Evolutionary conservation across 2,329 filamentous ascomycete genomes (phyloP), one percentile per base, ranked within the genome.

Genomic region (Cladosporium colombiae): DNA sequence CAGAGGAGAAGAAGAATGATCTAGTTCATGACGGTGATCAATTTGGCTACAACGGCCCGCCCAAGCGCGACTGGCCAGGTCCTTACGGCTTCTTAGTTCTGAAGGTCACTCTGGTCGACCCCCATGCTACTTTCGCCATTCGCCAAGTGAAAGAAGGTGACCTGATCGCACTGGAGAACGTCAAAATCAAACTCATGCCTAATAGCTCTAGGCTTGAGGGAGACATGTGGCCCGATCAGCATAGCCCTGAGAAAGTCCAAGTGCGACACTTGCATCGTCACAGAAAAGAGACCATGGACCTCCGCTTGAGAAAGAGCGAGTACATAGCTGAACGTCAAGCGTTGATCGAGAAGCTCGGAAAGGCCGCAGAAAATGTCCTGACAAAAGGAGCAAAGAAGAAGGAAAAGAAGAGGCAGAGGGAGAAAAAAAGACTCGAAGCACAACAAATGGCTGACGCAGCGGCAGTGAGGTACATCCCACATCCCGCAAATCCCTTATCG

Each of bases 1-100:
- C 78, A 4, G 73, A 77, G 56, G 76, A 79, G 74, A 23, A 52
- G 25, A 37, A 49, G 4, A 67, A 71, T 14, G 69, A 73, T 23
- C 18, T 49, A 16, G 66, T 62, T 71, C 78, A 77, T 49, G 83
- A 86, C 56, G 85, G 84, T 4, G 86, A 89, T 70, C 76, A 80
- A 0, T 86, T 80, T 67, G 84, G 82, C n/a, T 90, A 91, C 72
- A 78, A 71, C 18, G 78, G 67, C 60, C 40, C 52, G 74, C 71
- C 65, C 59, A 74, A 75, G 23, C 77, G 76, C 46, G 75, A 78
- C n/a, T 96, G 91, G 91, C 80, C 81, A 1, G 92, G 93, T 0
- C 93, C 93, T 0, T 89, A 81, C 70, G 93, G 93, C 2, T 88
- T 88, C 72, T 81, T 85, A 73, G 89, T 88, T 1, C 81, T 97